These are phyloP conservation scores for cucumber (Cucumis sativus) DNA, from an alignment of 306 rosid species.

Conservation along the genomic window Cucumber_9930_V3 NC_026657.2:9122001-9122500, in stretches of 20 bases:
- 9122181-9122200: conserved; percentile 54
- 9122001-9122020: conserved; percentile 54
- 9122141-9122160: conserved; percentile 50
- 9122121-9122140: conserved; percentile 42
- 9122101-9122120: conserved; percentile 46
- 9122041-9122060: conserved; percentile 49
- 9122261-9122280: conserved; percentile 40
- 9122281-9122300: conserved; percentile 52
- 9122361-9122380: conserved; percentile 38
- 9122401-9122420: conserved; percentile 12
- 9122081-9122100: conserved; percentile 49
- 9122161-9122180: conserved; percentile 41
- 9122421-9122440: conserved; percentile 40
- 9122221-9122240: conserved; percentile 61
- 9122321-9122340: conserved; percentile 43
- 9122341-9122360: conserved; percentile 30
- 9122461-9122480: neutral
- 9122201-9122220: conserved; percentile 63
- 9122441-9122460: conserved; percentile 45
- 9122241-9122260: conserved; percentile 63
- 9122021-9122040: conserved; percentile 46
- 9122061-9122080: conserved; percentile 31
- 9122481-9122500: neutral
- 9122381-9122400: conserved; percentile 50
- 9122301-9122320: conserved; percentile 77